These are phyloP conservation scores for Mycena crocata DNA, from an alignment of 768 basidiomycete species.

Conservation along the genomic window DNA sequence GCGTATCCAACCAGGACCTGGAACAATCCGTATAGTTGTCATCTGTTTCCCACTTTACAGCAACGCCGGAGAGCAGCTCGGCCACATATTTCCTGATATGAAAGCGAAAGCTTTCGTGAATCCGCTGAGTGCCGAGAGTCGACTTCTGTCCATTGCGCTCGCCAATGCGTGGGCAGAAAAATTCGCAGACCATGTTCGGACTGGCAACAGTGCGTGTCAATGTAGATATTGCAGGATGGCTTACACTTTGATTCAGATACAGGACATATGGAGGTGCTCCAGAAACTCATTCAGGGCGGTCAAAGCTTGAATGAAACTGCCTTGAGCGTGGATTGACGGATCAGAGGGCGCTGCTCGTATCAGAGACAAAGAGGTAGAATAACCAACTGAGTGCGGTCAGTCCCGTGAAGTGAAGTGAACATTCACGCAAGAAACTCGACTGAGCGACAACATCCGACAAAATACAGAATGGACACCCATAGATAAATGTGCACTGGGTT, in stretches of 20 bases:
- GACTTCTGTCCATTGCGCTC: conserved; percentile 3
- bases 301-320: background rate
- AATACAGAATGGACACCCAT: too few relatives aligned
- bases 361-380: background rate
- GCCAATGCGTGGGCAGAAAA: background rate
- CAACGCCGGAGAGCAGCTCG: background rate
- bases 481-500: too few relatives aligned
- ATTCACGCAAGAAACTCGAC: too few relatives aligned
- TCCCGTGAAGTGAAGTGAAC: too few relatives aligned
- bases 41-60: conserved; percentile 2
- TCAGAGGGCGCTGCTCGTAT: background rate
- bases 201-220: background rate
- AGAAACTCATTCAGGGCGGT: background rate
- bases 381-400: too few relatives aligned
- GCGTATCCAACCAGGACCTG: background rate
- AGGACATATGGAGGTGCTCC: conserved; percentile 3
- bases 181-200: conserved; percentile 10
- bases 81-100: background rate
- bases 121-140: conserved; percentile 8
- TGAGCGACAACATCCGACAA: too few relatives aligned
- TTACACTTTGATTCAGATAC: background rate
- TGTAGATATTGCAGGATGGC: background rate
- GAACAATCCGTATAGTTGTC: conserved; percentile 2
- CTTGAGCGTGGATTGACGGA: background rate
- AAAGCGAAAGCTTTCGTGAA: background rate